Evolutionary conservation across 83 land plant genomes (phyloP).

Genomic region (Diphasiastrum complanatum): DNA sequence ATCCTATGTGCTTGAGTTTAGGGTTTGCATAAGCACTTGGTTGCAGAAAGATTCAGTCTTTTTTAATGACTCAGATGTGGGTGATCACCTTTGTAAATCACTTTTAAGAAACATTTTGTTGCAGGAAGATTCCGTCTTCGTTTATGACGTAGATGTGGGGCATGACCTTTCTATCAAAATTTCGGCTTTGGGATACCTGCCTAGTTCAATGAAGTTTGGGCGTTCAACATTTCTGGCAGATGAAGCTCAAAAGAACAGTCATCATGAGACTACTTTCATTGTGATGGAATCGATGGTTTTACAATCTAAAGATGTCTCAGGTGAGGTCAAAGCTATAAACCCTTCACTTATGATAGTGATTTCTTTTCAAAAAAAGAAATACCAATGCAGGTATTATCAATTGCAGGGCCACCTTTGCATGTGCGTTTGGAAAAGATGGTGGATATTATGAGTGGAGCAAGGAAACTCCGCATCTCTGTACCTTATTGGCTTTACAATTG

Average conservation of each 20-base stretch:
- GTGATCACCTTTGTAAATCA: not conserved
- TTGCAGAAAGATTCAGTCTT: too few relatives aligned
- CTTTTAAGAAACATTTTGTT: slow-evolving; percentile 8
- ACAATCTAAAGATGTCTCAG: slow-evolving; percentile 40
- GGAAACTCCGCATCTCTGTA: slow-evolving; percentile 63
- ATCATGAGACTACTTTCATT: slow-evolving; percentile 35
- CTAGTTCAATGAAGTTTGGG: slow-evolving; percentile 41
- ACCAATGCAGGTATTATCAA: not conserved
- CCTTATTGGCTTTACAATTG: slow-evolving; percentile 90
- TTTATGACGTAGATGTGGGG: slow-evolving; percentile 65
- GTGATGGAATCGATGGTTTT: slow-evolving; percentile 44
- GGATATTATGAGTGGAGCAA: slow-evolving; percentile 66
- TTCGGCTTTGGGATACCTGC: slow-evolving; percentile 37
- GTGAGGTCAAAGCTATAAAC: too few relatives aligned
- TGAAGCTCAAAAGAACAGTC: slow-evolving; percentile 31
- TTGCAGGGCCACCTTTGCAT: slow-evolving; percentile 44
- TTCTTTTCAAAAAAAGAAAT: too few relatives aligned
- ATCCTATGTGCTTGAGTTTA: too few relatives aligned
- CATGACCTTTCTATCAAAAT: slow-evolving; percentile 65
- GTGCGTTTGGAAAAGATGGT: slow-evolving; percentile 51
- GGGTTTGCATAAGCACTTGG: too few relatives aligned
- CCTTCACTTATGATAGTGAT: too few relatives aligned
- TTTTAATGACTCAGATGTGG: too few relatives aligned
- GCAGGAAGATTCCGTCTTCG: slow-evolving; percentile 59
- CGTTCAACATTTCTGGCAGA: slow-evolving; percentile 44